A percentile compares a stretch with the other conserved stretches of the same genome.
These are phyloP conservation scores for Apiotrichum mycotoxinovorans DNA, from an alignment of 1,284 basidiomycete genomes.

Conservation along the genomic window DNA sequence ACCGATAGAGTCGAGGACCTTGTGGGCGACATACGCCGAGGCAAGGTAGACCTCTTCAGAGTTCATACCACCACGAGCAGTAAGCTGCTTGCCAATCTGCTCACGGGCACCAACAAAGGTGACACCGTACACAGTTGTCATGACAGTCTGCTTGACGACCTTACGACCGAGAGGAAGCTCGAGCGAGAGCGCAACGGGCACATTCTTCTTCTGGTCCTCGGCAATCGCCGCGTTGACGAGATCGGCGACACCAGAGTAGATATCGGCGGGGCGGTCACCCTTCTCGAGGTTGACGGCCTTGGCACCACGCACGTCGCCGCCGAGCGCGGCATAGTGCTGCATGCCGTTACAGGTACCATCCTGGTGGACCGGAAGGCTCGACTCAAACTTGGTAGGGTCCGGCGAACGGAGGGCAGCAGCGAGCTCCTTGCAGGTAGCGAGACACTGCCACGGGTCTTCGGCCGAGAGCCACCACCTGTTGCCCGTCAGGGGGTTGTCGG, in stretches of 20 bases:
- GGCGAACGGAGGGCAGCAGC: slow-evolving; percentile 68
- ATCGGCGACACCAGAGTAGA: slow-evolving; percentile 89
- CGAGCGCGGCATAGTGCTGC: slow-evolving; percentile 97
- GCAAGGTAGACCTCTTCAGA: slow-evolving; percentile 69
- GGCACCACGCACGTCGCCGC: slow-evolving; percentile 86
- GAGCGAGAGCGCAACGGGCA: slow-evolving; percentile 62
- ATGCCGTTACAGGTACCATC: slow-evolving; percentile 98
- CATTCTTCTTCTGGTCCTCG: slow-evolving; percentile 55
- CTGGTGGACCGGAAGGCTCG: slow-evolving; percentile 87
- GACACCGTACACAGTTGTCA: slow-evolving; percentile 98
- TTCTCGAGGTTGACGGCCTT: slow-evolving; percentile 87
- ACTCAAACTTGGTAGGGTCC: slow-evolving; percentile 69
- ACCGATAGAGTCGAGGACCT: slow-evolving; percentile 80
- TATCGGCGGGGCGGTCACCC: slow-evolving; percentile 85
- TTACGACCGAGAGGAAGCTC: slow-evolving; percentile 83
- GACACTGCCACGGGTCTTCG: slow-evolving; percentile 97
- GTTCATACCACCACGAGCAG: slow-evolving; percentile 69
- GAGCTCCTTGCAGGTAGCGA: slow-evolving; percentile 87
- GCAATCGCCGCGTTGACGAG: slow-evolving; percentile 55
- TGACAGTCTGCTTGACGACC: slow-evolving; percentile 98
- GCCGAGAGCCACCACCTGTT: slow-evolving; percentile 83
- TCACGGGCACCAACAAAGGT: slow-evolving; percentile 93
- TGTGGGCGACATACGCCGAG: slow-evolving; percentile 78
- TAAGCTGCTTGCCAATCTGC: slow-evolving; percentile 88
- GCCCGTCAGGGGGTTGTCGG: slow-evolving; percentile 76